These are phyloP conservation scores for Lipomyces orientalis DNA, from an alignment of 805 yeast species.

Conservation along the genomic window DNA sequence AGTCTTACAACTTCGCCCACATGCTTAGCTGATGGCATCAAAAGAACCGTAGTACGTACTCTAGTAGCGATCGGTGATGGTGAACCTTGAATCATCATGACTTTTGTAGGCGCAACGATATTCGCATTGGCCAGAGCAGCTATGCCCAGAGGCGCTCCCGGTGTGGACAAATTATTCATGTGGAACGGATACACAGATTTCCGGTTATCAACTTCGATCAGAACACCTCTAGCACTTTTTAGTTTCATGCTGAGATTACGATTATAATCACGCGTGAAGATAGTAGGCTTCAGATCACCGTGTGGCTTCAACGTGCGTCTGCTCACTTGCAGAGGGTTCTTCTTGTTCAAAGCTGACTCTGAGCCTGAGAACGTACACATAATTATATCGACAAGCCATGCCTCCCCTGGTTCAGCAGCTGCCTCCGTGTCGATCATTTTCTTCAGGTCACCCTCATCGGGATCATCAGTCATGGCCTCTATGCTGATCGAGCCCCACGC, in stretches of 20 bases:
- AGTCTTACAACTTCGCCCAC: conserved; percentile 69
- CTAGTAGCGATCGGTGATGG: conserved; percentile 67
- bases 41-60: conserved; percentile 75
- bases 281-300: conserved; percentile 58
- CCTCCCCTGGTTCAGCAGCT: conserved; percentile 78
- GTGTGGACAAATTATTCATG: conserved; percentile 42
- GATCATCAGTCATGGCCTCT: conserved; percentile 37
- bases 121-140: conserved; percentile 24
- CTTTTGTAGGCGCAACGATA: conserved; percentile 22
- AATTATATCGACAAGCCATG: conserved; percentile 79
- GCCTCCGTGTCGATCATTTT: conserved; percentile 57
- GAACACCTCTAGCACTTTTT: conserved; percentile 71
- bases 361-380: conserved; percentile 68
- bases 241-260: conserved; percentile 57
- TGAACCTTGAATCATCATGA: conserved; percentile 26
- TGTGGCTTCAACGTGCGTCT: conserved; percentile 45
- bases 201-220: conserved; percentile 71
- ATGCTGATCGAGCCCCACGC: conserved; percentile 44
- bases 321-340: conserved; percentile 41
- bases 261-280: conserved; percentile 82
- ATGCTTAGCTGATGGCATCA: conserved; percentile 51
- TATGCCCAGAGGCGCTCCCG: conserved; percentile 33
- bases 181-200: conserved; percentile 90
- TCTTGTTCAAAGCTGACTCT: conserved; percentile 52
- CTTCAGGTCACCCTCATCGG: conserved; percentile 35